Percentiles rank a stretch among this genome's conserved stretches.
Conservation (phyloP, 2,329 filamentous ascomycete genomes). For the Xylariaceae sp. region DNA sequence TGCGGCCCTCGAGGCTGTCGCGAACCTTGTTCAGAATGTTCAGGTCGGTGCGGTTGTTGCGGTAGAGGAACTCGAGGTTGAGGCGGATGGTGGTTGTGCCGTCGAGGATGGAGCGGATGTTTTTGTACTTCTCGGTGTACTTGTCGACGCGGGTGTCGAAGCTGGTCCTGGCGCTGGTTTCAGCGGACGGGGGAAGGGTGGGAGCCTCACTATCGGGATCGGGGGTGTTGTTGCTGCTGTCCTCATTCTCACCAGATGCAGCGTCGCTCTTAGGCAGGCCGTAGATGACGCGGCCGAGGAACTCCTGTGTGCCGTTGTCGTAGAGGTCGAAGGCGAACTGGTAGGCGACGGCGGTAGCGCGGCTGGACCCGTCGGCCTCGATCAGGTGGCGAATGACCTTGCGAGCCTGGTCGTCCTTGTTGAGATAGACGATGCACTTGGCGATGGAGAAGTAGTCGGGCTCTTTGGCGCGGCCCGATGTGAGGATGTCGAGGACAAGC, state of each 20-base stretch:
- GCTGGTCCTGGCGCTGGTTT: slow-evolving; percentile 15
- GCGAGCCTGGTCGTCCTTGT: slow-evolving; percentile 87
- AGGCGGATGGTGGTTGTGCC: slow-evolving; percentile 92
- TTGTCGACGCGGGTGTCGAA: slow-evolving; percentile 37
- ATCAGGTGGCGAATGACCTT: slow-evolving; percentile 81
- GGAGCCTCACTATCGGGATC: slow-evolving; percentile 38
- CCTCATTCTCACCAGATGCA: slow-evolving; percentile 42
- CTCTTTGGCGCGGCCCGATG: slow-evolving; percentile 75
- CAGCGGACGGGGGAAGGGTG: slow-evolving; percentile 50
- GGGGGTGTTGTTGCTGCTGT: slow-evolving; percentile 44
- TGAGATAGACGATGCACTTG: slow-evolving; percentile 93
- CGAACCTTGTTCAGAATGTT: slow-evolving; percentile 94
- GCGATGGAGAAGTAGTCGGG: slow-evolving; percentile 98
- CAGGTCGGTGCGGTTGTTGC: slow-evolving; percentile 90
- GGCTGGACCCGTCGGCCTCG: slow-evolving; percentile 56
- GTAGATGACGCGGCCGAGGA: slow-evolving; percentile 83
- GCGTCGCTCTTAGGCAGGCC: slow-evolving; percentile 63
- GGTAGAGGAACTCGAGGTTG: slow-evolving; percentile 93
- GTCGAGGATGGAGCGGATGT: slow-evolving; percentile 69
- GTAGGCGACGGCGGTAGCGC: slow-evolving; percentile 82
- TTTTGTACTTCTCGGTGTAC: slow-evolving; percentile 56
- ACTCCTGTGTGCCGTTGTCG: slow-evolving; percentile 98
- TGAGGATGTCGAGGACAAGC: slow-evolving; percentile 87
- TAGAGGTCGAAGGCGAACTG: slow-evolving; percentile 98
- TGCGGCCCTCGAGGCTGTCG: slow-evolving; percentile 90